A percentile compares a stretch with the other conserved stretches of the same genome.
phyloP scores from a whole-genome alignment of 2,329 filamentous ascomycete species.

The Rutstroemia sp. region DNA sequence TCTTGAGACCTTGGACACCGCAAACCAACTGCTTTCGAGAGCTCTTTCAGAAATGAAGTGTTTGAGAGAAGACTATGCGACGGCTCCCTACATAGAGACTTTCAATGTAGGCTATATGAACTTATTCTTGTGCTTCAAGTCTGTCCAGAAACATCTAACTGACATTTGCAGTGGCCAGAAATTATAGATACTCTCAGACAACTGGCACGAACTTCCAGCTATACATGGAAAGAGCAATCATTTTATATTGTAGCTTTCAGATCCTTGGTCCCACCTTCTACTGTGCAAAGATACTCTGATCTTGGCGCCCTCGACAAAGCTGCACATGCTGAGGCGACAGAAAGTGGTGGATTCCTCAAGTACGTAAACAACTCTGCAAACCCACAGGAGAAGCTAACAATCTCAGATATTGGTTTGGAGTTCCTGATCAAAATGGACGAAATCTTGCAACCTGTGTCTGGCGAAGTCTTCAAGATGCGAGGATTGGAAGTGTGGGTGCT shows the following conservation, averaged over 20 bases:
- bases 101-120: slow-evolving; percentile 50
- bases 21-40: slow-evolving; percentile 63
- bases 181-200: slow-evolving; percentile 51
- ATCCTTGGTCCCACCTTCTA: slow-evolving; percentile 60
- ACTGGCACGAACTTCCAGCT: slow-evolving; percentile 40
- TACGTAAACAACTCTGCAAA: slow-evolving; percentile 26
- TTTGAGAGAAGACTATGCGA: slow-evolving; percentile 66
- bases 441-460: slow-evolving; percentile 79
- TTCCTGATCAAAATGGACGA: slow-evolving; percentile 57
- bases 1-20: slow-evolving; percentile 55
- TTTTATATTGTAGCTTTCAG: slow-evolving; percentile 87
- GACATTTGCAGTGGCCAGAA: slow-evolving; percentile 41
- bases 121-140: background rate
- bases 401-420: slow-evolving; percentile 77
- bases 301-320: slow-evolving; percentile 69
- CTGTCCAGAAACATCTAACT: background rate
- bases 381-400: slow-evolving; percentile 5
- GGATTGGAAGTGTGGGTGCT: slow-evolving; percentile 49
- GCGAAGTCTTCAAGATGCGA: slow-evolving; percentile 52
- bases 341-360: slow-evolving; percentile 77
- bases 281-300: slow-evolving; percentile 49
- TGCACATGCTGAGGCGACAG: slow-evolving; percentile 72
- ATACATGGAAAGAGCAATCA: slow-evolving; percentile 50
- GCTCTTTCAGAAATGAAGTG: slow-evolving; percentile 60
- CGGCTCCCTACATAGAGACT: slow-evolving; percentile 59